These are phyloP conservation scores for Dothidotthia symphoricarpi DNA, from an alignment of 2,329 filamentous ascomycete species.

Conservation along the genomic window DNA sequence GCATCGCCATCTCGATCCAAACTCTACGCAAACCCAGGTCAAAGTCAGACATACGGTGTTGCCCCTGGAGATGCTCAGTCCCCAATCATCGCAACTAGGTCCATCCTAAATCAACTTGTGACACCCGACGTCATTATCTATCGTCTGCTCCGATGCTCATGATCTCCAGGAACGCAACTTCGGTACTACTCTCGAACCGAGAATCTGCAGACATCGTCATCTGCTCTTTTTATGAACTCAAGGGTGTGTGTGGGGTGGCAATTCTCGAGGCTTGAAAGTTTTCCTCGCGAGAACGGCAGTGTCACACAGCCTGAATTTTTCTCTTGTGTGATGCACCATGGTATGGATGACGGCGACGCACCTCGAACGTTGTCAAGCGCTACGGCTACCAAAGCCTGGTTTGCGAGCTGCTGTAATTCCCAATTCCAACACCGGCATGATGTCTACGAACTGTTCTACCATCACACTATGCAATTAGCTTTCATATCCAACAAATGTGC, in stretches of 20 bases:
- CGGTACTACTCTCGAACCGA: slow-evolving; percentile 4
- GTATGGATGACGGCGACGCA: not conserved
- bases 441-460: too few species aligned
- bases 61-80: slow-evolving; percentile 1
- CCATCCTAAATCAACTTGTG: not conserved
- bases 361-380: not conserved
- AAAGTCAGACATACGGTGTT: slow-evolving; percentile 2
- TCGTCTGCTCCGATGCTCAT: slow-evolving; percentile 6
- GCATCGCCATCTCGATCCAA: slow-evolving; percentile 1
- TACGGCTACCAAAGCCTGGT: too few species aligned
- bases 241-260: slow-evolving; percentile 2
- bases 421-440: too few species aligned
- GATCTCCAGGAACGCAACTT: slow-evolving; percentile 13
- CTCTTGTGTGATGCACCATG: too few species aligned
- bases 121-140: slow-evolving; percentile 7
- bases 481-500: too few species aligned
- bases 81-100: not conserved
- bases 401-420: too few species aligned
- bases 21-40: not conserved
- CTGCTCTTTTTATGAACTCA: slow-evolving; percentile 6
- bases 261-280: slow-evolving; percentile 3
- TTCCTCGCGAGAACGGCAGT: too few species aligned
- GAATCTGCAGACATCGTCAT: slow-evolving; percentile 8
- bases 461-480: too few species aligned
- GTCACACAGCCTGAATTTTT: too few species aligned